Percentiles rank a stretch among this genome's conserved stretches.
phyloP scores from a whole-genome alignment of 768 basidiomycete genomes.

The Galerina marginata region DNA sequence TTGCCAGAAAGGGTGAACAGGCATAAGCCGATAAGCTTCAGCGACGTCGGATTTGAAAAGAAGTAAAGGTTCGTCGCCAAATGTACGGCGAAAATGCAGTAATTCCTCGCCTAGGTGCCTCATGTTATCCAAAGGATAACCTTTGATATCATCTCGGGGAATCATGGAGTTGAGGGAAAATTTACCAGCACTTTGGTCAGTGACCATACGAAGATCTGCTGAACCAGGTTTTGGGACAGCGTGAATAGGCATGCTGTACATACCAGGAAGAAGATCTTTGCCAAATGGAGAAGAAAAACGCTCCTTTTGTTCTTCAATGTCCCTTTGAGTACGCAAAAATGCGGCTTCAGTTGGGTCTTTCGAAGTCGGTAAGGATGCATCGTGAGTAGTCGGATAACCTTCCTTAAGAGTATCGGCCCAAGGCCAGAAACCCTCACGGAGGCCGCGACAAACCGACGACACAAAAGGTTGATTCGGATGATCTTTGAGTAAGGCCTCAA shows the following conservation, averaged over 20 bases:
- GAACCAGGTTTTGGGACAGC: conserved; percentile 33
- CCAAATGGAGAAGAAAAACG: conserved; percentile 35
- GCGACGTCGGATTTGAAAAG: conserved; percentile 39
- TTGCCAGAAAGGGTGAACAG: conserved; percentile 45
- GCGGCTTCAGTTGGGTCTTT: conserved; percentile 11
- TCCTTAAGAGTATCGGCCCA: conserved; percentile 32
- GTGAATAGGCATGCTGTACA: conserved; percentile 34
- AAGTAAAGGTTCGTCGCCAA: not conserved
- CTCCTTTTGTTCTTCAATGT: conserved; percentile 21
- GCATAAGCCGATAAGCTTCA: conserved; percentile 40
- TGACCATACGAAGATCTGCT: conserved; percentile 30
- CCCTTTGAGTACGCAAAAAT: conserved; percentile 31
- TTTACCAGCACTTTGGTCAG: conserved; percentile 31
- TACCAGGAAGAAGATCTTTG: conserved; percentile 37
- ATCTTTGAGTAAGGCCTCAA: conserved; percentile 19
- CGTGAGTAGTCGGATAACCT: conserved; percentile 24
- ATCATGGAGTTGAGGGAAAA: conserved; percentile 31
- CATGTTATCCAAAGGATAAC: conserved; percentile 28
- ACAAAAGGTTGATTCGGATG: conserved; percentile 51
- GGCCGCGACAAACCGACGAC: conserved; percentile 28
- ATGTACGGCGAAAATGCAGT: not conserved
- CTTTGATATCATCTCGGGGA: conserved; percentile 3
- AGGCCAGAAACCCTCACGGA: conserved; percentile 51
- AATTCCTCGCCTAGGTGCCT: conserved; percentile 18
- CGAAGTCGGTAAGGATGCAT: conserved; percentile 18